Evolutionary conservation across 2,329 filamentous ascomycete genomes (phyloP).

Genomic region (Sporothrix humicola): DNA sequence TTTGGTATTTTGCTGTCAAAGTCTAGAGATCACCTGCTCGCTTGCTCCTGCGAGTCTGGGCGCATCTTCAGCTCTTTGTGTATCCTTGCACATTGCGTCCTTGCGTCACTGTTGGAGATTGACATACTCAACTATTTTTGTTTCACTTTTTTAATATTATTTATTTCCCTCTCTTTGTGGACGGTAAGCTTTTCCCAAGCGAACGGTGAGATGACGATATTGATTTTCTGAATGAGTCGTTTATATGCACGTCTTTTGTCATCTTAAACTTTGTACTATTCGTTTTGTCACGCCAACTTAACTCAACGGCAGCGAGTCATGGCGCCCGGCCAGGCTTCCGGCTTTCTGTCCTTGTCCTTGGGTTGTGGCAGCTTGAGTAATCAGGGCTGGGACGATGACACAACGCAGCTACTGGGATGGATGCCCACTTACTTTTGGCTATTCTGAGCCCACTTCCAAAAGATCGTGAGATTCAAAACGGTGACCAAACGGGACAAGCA

Average conservation of each 20-base stretch:
- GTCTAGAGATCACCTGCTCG: constrained; percentile 19
- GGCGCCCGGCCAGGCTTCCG: neutral
- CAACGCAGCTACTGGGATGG: neutral
- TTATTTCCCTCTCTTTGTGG: neutral
- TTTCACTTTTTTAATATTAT: too few species aligned
- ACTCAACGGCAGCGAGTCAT: constrained; percentile 11
- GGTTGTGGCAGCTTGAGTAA: constrained; percentile 11
- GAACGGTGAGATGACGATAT: constrained; percentile 3
- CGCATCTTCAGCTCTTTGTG: neutral
- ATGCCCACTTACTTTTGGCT: too few species aligned
- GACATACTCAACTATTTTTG: too few species aligned
- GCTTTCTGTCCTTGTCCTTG: neutral
- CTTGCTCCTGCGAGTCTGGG: constrained; percentile 3
- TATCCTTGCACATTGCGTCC: neutral
- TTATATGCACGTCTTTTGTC: neutral
- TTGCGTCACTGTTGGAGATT: neutral
- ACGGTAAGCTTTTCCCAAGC: neutral
- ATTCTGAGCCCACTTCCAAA: neutral
- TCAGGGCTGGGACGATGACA: constrained; percentile 14
- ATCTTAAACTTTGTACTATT: neutral
- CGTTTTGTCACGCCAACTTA: too few species aligned
- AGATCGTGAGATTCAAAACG: constrained; percentile 23
- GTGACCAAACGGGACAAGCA: constrained; percentile 23
- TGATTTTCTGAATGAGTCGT: neutral
- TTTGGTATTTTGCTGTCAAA: neutral